Evolutionary conservation across 1,284 basidiomycete species (phyloP).

Genomic region (Moesziomyces parantarcticus): DNA sequence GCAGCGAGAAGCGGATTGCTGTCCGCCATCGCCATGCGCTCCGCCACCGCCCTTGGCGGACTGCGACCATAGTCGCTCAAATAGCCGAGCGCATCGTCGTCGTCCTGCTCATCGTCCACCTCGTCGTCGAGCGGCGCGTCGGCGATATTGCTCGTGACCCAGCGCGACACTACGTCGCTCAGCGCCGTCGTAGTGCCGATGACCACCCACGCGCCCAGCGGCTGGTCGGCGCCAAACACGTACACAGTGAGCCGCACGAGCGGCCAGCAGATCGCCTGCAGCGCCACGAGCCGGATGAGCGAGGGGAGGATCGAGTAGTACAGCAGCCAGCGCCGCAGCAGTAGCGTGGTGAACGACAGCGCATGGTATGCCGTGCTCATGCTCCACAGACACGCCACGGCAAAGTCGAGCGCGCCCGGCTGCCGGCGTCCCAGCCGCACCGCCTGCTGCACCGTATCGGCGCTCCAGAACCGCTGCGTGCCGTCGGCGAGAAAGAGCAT

Average conservation of each 20-base stretch:
- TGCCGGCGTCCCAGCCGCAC: constrained; percentile 28
- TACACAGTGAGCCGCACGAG: constrained; percentile 81
- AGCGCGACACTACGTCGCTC: constrained; percentile 62
- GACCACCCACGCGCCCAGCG: constrained; percentile 80
- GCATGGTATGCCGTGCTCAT: constrained; percentile 84
- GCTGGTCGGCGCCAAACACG: constrained; percentile 76
- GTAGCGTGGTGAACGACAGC: constrained; percentile 79
- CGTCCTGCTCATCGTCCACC: constrained; percentile 33
- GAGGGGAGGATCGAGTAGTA: constrained; percentile 84
- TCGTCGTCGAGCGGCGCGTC: constrained; percentile 51
- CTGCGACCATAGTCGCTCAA: constrained; percentile 30
- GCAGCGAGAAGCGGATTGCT: constrained; percentile 5
- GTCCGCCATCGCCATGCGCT: constrained; percentile 14
- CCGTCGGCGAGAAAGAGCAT: constrained; percentile 22
- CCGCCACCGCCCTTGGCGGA: constrained; percentile 11
- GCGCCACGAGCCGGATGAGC: constrained; percentile 81
- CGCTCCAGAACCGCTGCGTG: constrained; percentile 24
- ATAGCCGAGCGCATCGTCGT: constrained; percentile 23
- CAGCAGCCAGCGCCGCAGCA: constrained; percentile 80
- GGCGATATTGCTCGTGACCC: constrained; percentile 66
- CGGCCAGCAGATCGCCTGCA: constrained; percentile 87
- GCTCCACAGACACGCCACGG: constrained; percentile 60
- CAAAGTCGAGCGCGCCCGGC: constrained; percentile 53
- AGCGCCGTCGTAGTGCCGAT: constrained; percentile 79
- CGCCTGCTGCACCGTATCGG: constrained; percentile 1